Percentiles rank a stretch among this genome's conserved stretches.
Evolutionary conservation across 371 early-diverging fungal species (phyloP).

Genomic region (Sporodiniella umbellata): DNA sequence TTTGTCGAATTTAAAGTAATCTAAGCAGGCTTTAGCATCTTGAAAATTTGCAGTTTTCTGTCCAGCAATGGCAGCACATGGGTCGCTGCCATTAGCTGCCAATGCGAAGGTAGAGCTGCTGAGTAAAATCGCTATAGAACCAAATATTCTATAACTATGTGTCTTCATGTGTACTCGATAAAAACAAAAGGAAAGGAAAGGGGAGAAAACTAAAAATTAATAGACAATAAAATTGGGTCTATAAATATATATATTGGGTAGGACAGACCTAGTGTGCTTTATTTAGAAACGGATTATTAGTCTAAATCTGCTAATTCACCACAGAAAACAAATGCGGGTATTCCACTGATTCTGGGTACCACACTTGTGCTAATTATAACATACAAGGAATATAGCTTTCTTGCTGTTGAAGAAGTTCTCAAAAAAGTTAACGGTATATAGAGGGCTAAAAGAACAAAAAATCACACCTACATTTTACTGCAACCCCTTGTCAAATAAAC

Average conservation of each 20-base stretch:
- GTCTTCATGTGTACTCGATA: constrained; percentile 2
- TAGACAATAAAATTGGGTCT: neutral
- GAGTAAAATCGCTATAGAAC: neutral
- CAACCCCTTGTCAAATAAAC: too few species aligned
- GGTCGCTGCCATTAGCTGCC: constrained; percentile 14
- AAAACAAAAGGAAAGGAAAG: constrained; percentile 5
- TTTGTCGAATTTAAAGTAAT: constrained; percentile 43
- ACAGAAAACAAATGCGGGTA: too few species aligned
- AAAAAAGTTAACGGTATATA: too few species aligned
- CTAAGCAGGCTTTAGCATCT: constrained; percentile 49
- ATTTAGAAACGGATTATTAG: neutral
- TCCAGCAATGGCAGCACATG: constrained; percentile 45
- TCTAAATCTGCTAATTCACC: too few species aligned
- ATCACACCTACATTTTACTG: too few species aligned
- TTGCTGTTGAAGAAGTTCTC: too few species aligned
- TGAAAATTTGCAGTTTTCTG: constrained; percentile 35
- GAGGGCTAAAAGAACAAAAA: too few species aligned
- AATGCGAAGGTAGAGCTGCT: neutral
- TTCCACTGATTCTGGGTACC: too few species aligned
- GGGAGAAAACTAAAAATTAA: constrained; percentile 1
- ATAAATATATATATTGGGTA: neutral
- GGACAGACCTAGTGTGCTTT: neutral
- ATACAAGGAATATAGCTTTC: too few species aligned
- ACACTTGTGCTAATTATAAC: too few species aligned
- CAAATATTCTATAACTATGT: neutral